Conservation (phyloP, 192 early-diverging fungal genomes). For the Rhizophagus sp. region DNA sequence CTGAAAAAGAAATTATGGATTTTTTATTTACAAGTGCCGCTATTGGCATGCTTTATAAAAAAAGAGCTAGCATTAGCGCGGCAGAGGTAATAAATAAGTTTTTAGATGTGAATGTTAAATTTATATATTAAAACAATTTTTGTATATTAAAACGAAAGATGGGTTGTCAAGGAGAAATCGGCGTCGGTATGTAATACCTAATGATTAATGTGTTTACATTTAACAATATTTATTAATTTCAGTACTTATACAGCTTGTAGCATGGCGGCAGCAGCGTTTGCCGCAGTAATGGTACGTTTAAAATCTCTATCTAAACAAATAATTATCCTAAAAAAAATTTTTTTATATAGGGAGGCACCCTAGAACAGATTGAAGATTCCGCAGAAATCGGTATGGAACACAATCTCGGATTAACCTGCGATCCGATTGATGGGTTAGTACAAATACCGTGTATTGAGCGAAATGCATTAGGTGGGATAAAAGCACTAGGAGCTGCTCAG, state of each 20-base stretch:
- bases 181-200: conserved; percentile 54
- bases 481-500: conserved; percentile 95
- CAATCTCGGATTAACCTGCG: conserved; percentile 81
- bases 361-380: conserved; percentile 76
- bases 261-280: conserved; percentile 94
- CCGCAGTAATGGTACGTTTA: conserved; percentile 81
- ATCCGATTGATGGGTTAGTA: conserved; percentile 90
- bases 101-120: no score
- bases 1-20: conserved; percentile 85
- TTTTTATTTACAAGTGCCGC: conserved; percentile 92
- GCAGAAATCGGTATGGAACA: conserved; percentile 98
- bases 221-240: not conserved
- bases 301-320: not conserved
- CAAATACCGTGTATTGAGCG: conserved; percentile 97
- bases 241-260: conserved; percentile 64
- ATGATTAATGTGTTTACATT: not conserved
- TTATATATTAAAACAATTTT: not conserved
- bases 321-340: not conserved
- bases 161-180: conserved; percentile 98
- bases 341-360: conserved; percentile 5
- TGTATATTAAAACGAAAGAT: conserved; percentile 43
- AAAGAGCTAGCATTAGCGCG: conserved; percentile 90
- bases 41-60: conserved; percentile 96
- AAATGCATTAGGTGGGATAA: conserved; percentile 92
- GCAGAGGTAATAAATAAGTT: conserved; percentile 57